Conservation (phyloP, 129 eudicot genomes). For the Artemisia annua region DNA sequence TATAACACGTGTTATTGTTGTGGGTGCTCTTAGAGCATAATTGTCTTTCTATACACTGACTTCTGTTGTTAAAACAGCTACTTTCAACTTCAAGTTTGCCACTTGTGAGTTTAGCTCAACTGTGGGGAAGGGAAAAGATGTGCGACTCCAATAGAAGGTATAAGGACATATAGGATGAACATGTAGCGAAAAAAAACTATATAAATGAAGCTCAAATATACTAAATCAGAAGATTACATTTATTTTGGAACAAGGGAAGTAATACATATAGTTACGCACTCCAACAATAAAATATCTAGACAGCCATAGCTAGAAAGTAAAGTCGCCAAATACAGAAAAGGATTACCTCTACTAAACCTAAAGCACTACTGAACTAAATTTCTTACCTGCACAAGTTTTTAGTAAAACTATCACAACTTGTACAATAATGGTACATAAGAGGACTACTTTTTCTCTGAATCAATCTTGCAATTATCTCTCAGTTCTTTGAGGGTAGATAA, state of each 20-base stretch:
- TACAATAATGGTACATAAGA: conserved; percentile 16
- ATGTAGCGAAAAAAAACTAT: neutral
- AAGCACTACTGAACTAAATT: conserved; percentile 1
- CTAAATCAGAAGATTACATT: conserved; percentile 7
- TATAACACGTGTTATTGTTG: too few relatives aligned
- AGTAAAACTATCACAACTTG: conserved; percentile 18
- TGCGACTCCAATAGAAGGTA: too few relatives aligned
- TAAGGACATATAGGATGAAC: neutral
- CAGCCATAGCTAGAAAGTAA: neutral
- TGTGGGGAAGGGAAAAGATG: too few relatives aligned
- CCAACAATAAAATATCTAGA: neutral
- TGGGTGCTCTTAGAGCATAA: neutral
- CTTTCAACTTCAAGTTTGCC: neutral
- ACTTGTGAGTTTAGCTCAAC: too few relatives aligned
- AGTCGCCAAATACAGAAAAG: neutral
- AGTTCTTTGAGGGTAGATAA: conserved; percentile 54
- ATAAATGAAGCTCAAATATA: neutral
- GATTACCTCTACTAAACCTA: conserved; percentile 17
- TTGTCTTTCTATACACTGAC: neutral
- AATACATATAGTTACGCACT: conserved; percentile 10
- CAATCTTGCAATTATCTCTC: conserved; percentile 60
- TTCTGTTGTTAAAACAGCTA: neutral
- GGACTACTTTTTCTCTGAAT: conserved; percentile 39
- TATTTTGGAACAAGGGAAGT: conserved; percentile 21
- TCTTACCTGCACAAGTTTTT: conserved; percentile 20